Base-by-base conservation (phyloP, 2,329 filamentous ascomycete genomes). In the Talaromyces sp. region DNA sequence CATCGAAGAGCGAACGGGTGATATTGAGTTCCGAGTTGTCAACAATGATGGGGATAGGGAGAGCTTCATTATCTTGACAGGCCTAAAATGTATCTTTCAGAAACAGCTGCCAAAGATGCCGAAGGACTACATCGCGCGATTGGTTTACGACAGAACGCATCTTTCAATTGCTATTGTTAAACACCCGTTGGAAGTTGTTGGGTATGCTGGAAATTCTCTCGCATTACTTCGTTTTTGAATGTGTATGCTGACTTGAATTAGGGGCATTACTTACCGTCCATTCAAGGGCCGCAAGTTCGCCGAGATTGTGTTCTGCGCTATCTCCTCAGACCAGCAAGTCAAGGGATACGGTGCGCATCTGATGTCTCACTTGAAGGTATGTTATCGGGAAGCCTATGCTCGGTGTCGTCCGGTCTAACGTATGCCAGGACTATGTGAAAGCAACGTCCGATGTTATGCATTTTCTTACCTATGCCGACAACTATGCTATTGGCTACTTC, bases 81-180 rank as follows among this genome's bases (percentile, higher is more conserved):
- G 95, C 15, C 82, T 99, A 60, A 99, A 98, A 74, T 96, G 93
- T 72, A 96, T 99, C 66, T 98, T 99, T 71, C 95, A 99, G 74
- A 98, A 98, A 70, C 95, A 99, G 73, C 82, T 99, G 6, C 95
- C 95, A 0, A 98, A 98, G 77, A 99, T 99, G 95, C 95, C 95
- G 15, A 97, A 98, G 76, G 95, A 98, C 72, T 99, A 99, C 75
- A 98, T 99, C 69, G 95, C 95, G 4, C 90, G 95, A 44, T 86
- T 99, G 8, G 95, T 99, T 62, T 99, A 99, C 78, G 95, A 99
- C 76, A 88, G 95, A 58, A 96, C 93, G 6, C 95, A 99, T 79
- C 76, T 98, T 64, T 96, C 92, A 44, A 96, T 99, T 69, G 95
- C 95, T 25, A 98, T 99, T 71, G 91, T 98, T 69, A 98, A 98